Evolutionary conservation across 306 rosid genomes (phyloP), one percentile per base, ranked within the genome.

Genomic region (Coriaria nepalensis): DNA sequence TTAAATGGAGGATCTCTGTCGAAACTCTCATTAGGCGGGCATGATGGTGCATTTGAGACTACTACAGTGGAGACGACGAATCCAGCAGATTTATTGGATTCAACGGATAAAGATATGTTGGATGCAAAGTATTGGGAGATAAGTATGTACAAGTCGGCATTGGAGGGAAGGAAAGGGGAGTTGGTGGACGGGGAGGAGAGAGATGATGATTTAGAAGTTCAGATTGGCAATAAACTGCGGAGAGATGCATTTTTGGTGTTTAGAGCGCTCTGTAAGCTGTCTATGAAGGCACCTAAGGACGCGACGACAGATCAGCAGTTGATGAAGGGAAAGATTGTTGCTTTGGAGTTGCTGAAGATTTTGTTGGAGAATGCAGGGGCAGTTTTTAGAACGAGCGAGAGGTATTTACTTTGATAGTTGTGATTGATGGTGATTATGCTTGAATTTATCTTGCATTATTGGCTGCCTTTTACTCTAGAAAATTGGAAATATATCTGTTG

Each of bases 71-170:
- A 85, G 82, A 78, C 87, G 4, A 92, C 99, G 0, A 92, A 92
- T 47, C 94, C 99, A 0, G 78, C 99, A 13, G 99, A 92, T 61
- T 80, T 92, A 72, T 64, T 92, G 77, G 99, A 92, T 65, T 92
- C 99, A 1, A 92, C 94, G 4, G 99, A 92, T 55, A 92, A 92
- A 71, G 99, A 92, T 61, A 92, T 92, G 99, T 68, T 92, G 76
- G 99, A 92, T 67, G 99, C 99, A 0, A 92, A 92, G 69, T 92
- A 92, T 56, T 92, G 99, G 99, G 99, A 92, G 68, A 92, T 92
- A 53, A 92, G 99, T 50, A 92, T 92, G 99, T 92, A 92, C 35
- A 92, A 92, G 74, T 79, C 94, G n/a, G 99, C 99, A 0, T 68
- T 92, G 79, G 99, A 92, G 67, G 98, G 88, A 7, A 64, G 99